Evolutionary conservation across 371 early-diverging fungal species (phyloP).

Genomic region (Mortierella sp.): DNA sequence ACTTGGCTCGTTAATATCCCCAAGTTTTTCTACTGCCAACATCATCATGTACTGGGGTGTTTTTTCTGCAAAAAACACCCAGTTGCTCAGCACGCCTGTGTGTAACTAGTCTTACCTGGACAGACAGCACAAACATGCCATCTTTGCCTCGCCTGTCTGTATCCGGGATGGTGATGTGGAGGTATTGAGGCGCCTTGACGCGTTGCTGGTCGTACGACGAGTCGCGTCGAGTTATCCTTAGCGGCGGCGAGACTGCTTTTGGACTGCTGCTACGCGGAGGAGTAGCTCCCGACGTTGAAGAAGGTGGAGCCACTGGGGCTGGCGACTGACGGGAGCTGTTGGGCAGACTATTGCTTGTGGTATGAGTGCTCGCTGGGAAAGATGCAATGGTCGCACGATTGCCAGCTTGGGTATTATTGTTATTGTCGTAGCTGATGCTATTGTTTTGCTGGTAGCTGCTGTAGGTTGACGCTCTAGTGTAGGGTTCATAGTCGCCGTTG

Average conservation of each 20-base stretch:
- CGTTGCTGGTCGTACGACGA: conserved; percentile 50
- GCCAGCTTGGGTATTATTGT: not conserved
- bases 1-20: no score
- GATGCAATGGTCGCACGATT: conserved; percentile 16
- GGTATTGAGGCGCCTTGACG: conserved; percentile 50
- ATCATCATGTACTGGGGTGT: no score
- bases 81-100: not conserved
- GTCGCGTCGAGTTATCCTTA: conserved; percentile 26
- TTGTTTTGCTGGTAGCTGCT: not conserved
- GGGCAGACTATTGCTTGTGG: not conserved
- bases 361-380: not conserved
- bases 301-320: not conserved
- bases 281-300: not conserved
- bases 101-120: conserved; percentile 22
- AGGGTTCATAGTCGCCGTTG: conserved; percentile 14
- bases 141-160: conserved; percentile 44
- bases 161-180: conserved; percentile 50
- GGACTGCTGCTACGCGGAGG: not conserved
- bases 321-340: conserved; percentile 20
- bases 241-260: conserved; percentile 11
- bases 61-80: not conserved
- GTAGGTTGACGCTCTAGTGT: not conserved
- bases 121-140: conserved; percentile 51
- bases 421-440: not conserved
- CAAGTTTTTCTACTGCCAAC: no score